Conservation (phyloP, 371 early-diverging fungal species). For the Mucor piriformis region DNA sequence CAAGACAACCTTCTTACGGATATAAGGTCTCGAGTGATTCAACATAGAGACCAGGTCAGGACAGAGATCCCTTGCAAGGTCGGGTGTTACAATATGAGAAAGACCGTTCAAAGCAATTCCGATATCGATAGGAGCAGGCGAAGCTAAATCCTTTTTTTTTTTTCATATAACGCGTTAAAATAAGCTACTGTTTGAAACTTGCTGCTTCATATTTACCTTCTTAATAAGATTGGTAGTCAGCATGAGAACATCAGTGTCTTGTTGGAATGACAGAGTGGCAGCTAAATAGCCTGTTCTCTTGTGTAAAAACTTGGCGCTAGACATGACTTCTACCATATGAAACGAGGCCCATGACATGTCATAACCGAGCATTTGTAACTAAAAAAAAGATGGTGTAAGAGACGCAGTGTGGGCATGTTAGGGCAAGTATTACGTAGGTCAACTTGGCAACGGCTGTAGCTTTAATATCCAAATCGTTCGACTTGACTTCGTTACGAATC, state of each 20-base stretch:
- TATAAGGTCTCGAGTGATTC: conserved; percentile 89
- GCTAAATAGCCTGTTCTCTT: conserved; percentile 94
- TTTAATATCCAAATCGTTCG: conserved; percentile 85
- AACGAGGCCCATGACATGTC: conserved; percentile 97
- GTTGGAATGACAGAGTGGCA: conserved; percentile 86
- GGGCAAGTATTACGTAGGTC: conserved; percentile 60
- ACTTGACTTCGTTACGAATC: conserved; percentile 85
- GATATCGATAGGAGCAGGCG: conserved; percentile 78
- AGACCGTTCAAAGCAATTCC: conserved; percentile 90
- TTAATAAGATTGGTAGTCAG: conserved; percentile 93
- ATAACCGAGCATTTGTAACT: conserved; percentile 97
- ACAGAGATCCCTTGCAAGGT: conserved; percentile 87
- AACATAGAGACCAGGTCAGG: conserved; percentile 86
- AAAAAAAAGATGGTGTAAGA: conserved; percentile 11
- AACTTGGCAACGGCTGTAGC: conserved; percentile 90
- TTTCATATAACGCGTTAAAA: background rate
- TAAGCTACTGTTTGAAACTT: background rate
- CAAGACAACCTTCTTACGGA: conserved; percentile 89
- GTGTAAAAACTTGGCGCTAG: conserved; percentile 80
- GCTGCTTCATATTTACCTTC: conserved; percentile 66
- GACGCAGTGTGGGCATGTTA: no score
- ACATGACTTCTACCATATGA: conserved; percentile 97
- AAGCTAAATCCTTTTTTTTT: conserved; percentile 76
- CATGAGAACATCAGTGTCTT: conserved; percentile 96
- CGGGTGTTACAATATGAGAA: conserved; percentile 89